Conservation (phyloP, 352 stramenopile species). For the Thalassiosira ordinaria region DNA sequence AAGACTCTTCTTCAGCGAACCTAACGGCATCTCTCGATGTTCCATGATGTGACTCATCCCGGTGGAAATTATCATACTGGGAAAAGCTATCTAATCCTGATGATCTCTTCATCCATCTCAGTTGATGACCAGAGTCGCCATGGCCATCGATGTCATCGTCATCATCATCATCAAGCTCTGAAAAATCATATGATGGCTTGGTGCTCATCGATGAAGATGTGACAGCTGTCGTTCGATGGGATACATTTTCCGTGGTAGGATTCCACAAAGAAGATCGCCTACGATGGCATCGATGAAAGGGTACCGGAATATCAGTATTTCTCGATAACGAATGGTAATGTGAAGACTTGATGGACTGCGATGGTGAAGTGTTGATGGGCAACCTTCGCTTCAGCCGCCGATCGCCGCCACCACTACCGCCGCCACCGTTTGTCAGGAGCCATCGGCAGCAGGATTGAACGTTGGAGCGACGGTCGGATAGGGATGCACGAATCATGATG, state of each 20-base stretch:
- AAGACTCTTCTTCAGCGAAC: constrained; percentile 5
- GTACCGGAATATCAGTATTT: not conserved
- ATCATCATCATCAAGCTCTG: constrained; percentile 12
- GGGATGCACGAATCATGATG: constrained; percentile 28
- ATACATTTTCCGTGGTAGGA: not conserved
- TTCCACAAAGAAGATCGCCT: constrained; percentile 5
- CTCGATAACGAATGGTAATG: not conserved
- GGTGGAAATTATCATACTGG: constrained; percentile 43
- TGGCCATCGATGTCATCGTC: not conserved
- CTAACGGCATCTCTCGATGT: not conserved
- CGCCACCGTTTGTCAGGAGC: constrained; percentile 5
- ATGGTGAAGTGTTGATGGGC: constrained; percentile 16
- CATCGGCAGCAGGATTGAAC: constrained; percentile 29
- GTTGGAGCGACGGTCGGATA: constrained; percentile 28
- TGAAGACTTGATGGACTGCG: constrained; percentile 5
- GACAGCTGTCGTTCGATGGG: constrained; percentile 6
- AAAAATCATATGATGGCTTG: constrained; percentile 54
- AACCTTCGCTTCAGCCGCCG: not conserved
- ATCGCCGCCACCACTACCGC: not conserved
- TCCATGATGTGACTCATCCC: constrained; percentile 6
- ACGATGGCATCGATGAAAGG: constrained; percentile 9
- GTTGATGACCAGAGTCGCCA: not conserved
- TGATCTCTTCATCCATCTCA: not conserved
- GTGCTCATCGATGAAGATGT: constrained; percentile 21
- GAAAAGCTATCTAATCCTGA: constrained; percentile 21